Evolutionary conservation across 768 basidiomycete species (phyloP).

Genomic region (Daedaleopsis nitida): DNA sequence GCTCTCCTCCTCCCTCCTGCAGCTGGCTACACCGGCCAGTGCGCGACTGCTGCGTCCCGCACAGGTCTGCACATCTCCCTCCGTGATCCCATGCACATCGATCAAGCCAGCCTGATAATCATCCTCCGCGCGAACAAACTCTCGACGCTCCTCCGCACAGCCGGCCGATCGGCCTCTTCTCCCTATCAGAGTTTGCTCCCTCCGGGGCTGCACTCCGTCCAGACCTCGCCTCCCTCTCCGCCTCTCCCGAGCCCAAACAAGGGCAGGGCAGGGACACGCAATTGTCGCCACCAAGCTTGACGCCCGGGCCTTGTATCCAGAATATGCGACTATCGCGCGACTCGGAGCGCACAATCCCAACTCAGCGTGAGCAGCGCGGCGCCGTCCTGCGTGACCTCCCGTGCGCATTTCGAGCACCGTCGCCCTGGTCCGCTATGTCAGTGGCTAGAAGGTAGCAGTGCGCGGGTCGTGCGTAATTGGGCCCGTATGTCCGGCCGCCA

Average conservation of each 20-base stretch:
- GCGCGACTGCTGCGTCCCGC: neutral
- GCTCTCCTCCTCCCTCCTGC: neutral
- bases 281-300: neutral
- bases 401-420: too few species aligned
- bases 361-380: slow-evolving; percentile 7
- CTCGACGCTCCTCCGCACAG: neutral
- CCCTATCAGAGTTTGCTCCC: slow-evolving; percentile 12
- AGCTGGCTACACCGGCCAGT: neutral
- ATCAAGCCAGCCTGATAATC: slow-evolving; percentile 13
- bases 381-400: too few species aligned
- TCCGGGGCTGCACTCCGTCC: neutral
- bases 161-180: neutral
- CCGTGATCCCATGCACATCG: slow-evolving; percentile 13
- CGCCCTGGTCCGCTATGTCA: neutral
- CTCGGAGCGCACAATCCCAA: neutral
- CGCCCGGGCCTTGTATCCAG: neutral
- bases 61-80: neutral
- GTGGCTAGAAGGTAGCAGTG: neutral
- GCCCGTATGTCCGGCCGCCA: too few species aligned
- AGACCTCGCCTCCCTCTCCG: neutral
- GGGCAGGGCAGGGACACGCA: neutral
- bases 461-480: neutral
- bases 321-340: slow-evolving; percentile 11
- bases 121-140: neutral
- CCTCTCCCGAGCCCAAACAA: neutral